phyloP scores from a whole-genome alignment of 306 rosid species.

The Ceratonia siliqua region DNA sequence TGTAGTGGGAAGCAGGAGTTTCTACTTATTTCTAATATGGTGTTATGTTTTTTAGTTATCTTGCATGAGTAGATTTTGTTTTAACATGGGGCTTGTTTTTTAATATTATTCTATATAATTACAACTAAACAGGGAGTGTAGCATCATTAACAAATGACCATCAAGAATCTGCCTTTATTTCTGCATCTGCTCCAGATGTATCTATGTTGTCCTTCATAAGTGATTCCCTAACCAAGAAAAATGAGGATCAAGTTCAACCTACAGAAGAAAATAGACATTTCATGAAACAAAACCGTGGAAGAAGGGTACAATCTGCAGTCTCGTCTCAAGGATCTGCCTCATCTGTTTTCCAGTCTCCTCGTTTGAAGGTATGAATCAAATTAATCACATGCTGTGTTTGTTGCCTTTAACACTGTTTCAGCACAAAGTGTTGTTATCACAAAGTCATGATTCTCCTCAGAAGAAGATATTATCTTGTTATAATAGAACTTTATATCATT shows the following conservation, averaged over 20 bases:
- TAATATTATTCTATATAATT: constrained; percentile 25
- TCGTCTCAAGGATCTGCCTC: constrained; percentile 59
- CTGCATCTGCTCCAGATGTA: constrained; percentile 68
- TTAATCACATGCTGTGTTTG: constrained; percentile 1
- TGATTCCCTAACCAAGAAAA: constrained; percentile 49
- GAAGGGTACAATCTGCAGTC: constrained; percentile 35
- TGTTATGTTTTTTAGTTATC: not conserved
- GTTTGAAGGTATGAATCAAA: constrained; percentile 52
- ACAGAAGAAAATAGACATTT: constrained; percentile 35
- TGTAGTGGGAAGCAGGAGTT: not conserved
- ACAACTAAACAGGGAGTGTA: constrained; percentile 47
- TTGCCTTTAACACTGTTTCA: constrained; percentile 15
- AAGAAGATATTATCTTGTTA: constrained; percentile 10
- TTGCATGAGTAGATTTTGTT: not conserved
- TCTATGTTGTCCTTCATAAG: constrained; percentile 59
- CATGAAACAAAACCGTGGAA: constrained; percentile 47
- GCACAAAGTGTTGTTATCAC: not conserved
- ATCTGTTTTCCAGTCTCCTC: constrained; percentile 70
- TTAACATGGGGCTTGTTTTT: not conserved
- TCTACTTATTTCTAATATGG: not conserved
- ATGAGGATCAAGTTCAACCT: constrained; percentile 43
- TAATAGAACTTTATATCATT: not conserved
- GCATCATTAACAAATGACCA: constrained; percentile 34
- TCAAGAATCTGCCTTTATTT: constrained; percentile 60
- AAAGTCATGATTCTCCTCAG: not conserved